Conservation (phyloP, 179 eudicot species). For the Spinacia oleracea region DNA sequence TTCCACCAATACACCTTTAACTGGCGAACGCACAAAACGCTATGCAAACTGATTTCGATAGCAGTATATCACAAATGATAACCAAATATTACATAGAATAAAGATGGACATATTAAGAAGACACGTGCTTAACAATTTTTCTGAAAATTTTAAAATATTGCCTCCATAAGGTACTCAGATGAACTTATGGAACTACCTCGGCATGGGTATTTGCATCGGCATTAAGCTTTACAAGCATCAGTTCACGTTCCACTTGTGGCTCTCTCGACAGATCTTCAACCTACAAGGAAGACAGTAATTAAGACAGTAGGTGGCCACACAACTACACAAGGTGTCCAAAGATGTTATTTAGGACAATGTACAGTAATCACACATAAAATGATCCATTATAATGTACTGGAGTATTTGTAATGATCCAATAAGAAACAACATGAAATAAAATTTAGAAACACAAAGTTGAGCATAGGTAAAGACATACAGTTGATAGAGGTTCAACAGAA, state of each 20-base stretch:
- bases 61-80: background rate
- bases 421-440: background rate
- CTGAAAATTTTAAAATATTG: background rate
- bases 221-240: conserved; percentile 81
- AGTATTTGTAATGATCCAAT: background rate
- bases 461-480: background rate
- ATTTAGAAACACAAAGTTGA: background rate
- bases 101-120: background rate
- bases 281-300: conserved; percentile 33
- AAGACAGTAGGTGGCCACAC: conserved; percentile 6
- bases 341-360: background rate
- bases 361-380: background rate
- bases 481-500: background rate
- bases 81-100: background rate
- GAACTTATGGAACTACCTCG: conserved; percentile 48
- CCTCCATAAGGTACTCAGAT: background rate
- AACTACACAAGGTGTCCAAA: background rate
- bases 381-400: background rate
- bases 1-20: conserved; percentile 1
- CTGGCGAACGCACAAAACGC: background rate
- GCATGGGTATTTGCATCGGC: conserved; percentile 59
- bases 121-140: background rate
- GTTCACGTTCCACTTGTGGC: conserved; percentile 91
- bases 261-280: conserved; percentile 88
- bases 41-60: background rate